Percentiles rank a stretch among this genome's conserved stretches.
Conservation (phyloP, 257 asterid species). For the Solanum commersonii region DNA sequence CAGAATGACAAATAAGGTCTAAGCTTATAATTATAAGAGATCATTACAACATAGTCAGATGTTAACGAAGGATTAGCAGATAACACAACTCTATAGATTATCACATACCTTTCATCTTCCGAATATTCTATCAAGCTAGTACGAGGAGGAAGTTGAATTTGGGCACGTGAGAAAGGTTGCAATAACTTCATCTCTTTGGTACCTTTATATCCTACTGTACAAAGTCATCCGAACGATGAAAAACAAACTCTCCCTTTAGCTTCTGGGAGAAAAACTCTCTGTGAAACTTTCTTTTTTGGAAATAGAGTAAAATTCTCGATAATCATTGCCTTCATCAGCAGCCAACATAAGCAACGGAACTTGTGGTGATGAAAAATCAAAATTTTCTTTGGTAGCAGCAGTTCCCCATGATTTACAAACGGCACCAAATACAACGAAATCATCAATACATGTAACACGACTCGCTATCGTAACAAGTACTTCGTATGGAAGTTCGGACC, state of each 20-base stretch:
- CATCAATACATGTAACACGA: background rate
- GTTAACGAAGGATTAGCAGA: too few relatives aligned
- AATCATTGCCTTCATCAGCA: background rate
- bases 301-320: background rate
- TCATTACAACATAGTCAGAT: too few relatives aligned
- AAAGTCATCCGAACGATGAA: background rate
- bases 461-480: background rate
- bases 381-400: background rate
- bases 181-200: background rate
- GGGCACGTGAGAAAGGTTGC: background rate
- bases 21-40: fast-evolving
- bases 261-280: background rate
- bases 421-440: background rate
- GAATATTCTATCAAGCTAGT: too few relatives aligned
- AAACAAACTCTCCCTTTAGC: background rate
- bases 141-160: too few relatives aligned
- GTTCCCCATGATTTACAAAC: background rate
- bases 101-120: too few relatives aligned
- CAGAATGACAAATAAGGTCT: too few relatives aligned
- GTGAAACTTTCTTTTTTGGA: background rate
- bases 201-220: background rate
- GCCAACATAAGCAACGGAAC: too few relatives aligned
- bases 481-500: background rate
- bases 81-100: too few relatives aligned
- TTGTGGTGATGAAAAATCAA: background rate